phyloP scores from a whole-genome alignment of 805 yeast genomes.

The Ogataea henricii region DNA sequence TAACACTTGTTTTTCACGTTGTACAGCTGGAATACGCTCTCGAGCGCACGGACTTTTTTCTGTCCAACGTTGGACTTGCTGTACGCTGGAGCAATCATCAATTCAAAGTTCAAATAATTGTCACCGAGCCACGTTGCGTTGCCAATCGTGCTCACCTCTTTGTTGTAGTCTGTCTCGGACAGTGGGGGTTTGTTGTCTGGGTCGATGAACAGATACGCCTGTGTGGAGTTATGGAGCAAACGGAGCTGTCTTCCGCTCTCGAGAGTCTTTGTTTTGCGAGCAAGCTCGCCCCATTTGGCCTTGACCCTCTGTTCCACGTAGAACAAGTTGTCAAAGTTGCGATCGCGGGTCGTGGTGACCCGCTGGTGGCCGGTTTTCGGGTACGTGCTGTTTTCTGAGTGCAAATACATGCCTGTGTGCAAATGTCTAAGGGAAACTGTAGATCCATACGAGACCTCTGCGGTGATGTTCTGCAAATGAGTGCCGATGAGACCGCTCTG shows the following conservation, averaged over 20 bases:
- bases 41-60: constrained; percentile 52
- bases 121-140: constrained; percentile 63
- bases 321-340: constrained; percentile 73
- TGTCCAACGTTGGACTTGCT: constrained; percentile 36
- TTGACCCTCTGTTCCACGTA: constrained; percentile 52
- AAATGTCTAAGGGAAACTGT: constrained; percentile 70
- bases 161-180: constrained; percentile 86
- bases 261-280: constrained; percentile 25
- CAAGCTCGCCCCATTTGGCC: constrained; percentile 42
- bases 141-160: constrained; percentile 78
- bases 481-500: constrained; percentile 56
- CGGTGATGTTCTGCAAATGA: constrained; percentile 45
- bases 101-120: constrained; percentile 66
- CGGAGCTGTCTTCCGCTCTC: constrained; percentile 59
- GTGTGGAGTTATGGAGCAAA: constrained; percentile 70
- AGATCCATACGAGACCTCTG: constrained; percentile 74
- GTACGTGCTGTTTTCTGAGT: constrained; percentile 69
- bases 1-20: constrained; percentile 71
- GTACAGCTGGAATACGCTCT: constrained; percentile 66
- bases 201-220: constrained; percentile 63
- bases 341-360: constrained; percentile 67
- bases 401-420: constrained; percentile 76
- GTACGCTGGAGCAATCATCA: constrained; percentile 50
- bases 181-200: constrained; percentile 79
- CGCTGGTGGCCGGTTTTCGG: constrained; percentile 70